These are phyloP conservation scores for Raphanus raphanistrum DNA, from an alignment of 345 rosid genomes.

Conservation along the genomic window DNA sequence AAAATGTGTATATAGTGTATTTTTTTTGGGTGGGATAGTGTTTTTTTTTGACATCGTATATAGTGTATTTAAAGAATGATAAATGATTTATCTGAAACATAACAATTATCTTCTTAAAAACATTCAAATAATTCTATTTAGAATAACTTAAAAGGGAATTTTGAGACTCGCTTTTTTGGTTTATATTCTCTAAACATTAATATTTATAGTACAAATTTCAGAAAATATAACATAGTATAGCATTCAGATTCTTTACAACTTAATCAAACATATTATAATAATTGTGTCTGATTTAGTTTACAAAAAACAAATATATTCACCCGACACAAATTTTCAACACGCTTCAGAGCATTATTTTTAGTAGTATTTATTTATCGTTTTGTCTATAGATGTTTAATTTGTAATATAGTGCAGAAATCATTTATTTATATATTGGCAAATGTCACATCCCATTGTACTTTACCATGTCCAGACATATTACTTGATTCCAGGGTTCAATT, in stretches of 20 bases:
- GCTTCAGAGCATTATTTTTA: background rate
- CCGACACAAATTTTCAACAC: background rate
- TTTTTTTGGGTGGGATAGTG: no score
- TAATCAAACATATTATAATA: background rate
- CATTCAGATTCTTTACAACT: background rate
- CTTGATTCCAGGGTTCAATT: slow-evolving; percentile 24
- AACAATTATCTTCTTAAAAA: background rate
- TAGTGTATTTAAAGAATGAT: background rate
- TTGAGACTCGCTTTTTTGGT: background rate
- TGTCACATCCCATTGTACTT: slow-evolving; percentile 16
- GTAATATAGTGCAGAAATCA: background rate
- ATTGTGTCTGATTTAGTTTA: background rate
- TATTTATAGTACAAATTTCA: background rate
- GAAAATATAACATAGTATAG: background rate
- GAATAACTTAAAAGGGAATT: no score
- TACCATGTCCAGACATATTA: slow-evolving; percentile 7
- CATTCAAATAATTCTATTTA: background rate
- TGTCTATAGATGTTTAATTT: background rate
- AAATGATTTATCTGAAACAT: background rate
- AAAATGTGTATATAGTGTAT: no score
- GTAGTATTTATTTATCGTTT: background rate
- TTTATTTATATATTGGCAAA: background rate
- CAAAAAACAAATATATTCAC: background rate
- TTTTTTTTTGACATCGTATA: no score
- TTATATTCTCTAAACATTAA: background rate